These are phyloP conservation scores for Guadua angustifolia DNA, from an alignment of 176 grass and related monocot species.

Conservation along the genomic window DNA sequence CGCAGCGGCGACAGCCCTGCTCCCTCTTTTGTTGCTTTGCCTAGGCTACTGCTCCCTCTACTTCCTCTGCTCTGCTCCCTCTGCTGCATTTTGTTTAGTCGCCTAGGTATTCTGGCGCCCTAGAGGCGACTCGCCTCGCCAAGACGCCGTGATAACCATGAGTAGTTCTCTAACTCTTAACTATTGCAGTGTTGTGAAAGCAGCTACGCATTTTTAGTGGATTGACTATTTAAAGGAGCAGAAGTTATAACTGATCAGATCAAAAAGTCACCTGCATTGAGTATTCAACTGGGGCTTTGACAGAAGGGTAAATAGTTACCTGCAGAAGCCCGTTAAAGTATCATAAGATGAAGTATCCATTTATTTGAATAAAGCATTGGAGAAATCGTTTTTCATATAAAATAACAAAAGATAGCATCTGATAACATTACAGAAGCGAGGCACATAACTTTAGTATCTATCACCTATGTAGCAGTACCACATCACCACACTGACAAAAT, in stretches of 20 bases:
- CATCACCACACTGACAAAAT: neutral
- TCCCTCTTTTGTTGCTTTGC: no score
- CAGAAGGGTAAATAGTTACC: conserved; percentile 71
- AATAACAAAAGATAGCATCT: neutral
- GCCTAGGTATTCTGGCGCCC: no score
- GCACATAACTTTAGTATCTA: neutral
- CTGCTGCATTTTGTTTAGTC: no score
- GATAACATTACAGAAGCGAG: neutral
- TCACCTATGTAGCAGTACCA: neutral
- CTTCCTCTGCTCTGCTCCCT: no score
- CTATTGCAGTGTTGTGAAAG: conserved; percentile 32
- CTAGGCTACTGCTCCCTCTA: no score
- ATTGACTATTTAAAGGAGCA: conserved; percentile 36
- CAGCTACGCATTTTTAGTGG: neutral
- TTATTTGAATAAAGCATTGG: conserved; percentile 31
- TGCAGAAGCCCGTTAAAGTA: conserved; percentile 40
- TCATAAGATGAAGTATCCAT: conserved; percentile 6
- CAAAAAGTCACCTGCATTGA: conserved; percentile 62
- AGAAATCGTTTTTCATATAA: neutral
- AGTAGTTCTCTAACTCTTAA: no score
- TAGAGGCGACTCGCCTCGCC: no score
- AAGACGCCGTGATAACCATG: no score
- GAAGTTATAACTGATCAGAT: neutral
- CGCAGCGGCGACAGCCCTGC: no score
- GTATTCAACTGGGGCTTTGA: conserved; percentile 75